These are phyloP conservation scores for Ceratobasidium sp. DNA, from an alignment of 1,284 basidiomycete species.

Conservation along the genomic window DNA sequence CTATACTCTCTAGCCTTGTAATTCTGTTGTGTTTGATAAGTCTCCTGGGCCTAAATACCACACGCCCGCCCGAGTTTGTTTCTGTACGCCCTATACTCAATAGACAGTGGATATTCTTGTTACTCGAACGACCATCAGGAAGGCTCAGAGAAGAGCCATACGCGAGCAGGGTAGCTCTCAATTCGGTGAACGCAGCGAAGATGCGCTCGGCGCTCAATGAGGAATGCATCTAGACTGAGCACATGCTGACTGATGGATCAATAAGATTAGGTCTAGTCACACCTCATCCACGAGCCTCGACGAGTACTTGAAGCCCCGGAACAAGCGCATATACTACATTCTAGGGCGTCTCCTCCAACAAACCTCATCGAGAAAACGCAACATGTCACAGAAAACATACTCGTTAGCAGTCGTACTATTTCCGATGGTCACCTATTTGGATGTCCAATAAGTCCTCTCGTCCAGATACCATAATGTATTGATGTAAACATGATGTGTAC, in stretches of 20 bases:
- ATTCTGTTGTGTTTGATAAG: conserved; percentile 8
- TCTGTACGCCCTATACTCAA: conserved; percentile 30
- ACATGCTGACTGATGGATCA: conserved; percentile 14
- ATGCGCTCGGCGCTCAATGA: no score
- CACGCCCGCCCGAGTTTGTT: conserved; percentile 12
- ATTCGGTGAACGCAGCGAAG: no score
- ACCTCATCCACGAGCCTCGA: neutral
- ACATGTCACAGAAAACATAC: conserved; percentile 23
- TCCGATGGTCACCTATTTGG: conserved; percentile 25
- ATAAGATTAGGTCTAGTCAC: conserved; percentile 12
- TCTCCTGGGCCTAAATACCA: conserved; percentile 1
- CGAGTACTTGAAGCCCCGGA: neutral
- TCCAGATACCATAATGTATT: neutral
- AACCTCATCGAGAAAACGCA: neutral
- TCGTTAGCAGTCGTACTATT: conserved; percentile 35
- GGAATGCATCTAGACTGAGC: neutral
- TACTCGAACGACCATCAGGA: neutral
- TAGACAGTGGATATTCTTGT: conserved; percentile 28
- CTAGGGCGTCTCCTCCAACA: neutral
- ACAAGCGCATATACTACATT: neutral
- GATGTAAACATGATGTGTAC: conserved; percentile 5
- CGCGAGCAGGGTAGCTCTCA: no score
- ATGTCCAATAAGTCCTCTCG: conserved; percentile 23
- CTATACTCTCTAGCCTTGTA: neutral
- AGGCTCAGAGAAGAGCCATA: no score